phyloP scores from a whole-genome alignment of 352 stramenopile genomes.

The Stramenopiles sp. region DNA sequence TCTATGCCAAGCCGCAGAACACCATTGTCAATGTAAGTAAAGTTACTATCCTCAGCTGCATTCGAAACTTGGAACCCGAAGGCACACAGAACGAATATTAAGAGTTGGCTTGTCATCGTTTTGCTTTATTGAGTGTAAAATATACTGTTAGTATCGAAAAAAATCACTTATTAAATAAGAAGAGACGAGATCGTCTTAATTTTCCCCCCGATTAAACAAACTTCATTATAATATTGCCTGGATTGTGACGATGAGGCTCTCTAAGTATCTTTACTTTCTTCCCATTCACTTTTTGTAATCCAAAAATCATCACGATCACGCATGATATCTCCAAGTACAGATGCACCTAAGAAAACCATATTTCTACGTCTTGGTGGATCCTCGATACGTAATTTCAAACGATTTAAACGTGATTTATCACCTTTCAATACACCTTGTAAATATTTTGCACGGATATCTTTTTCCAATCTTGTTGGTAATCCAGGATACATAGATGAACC shows the following conservation, averaged over 20 bases:
- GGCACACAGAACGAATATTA: too few relatives aligned
- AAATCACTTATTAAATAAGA: too few relatives aligned
- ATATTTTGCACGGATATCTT: slow-evolving; percentile 9
- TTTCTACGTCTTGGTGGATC: slow-evolving; percentile 84
- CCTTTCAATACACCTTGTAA: slow-evolving; percentile 3
- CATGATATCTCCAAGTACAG: slow-evolving; percentile 76
- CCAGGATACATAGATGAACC: background rate
- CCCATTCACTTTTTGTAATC: slow-evolving; percentile 76
- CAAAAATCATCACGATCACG: slow-evolving; percentile 77
- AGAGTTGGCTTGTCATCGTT: too few relatives aligned
- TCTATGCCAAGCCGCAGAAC: background rate
- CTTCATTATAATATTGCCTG: too few relatives aligned
- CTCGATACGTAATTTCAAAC: slow-evolving; percentile 80
- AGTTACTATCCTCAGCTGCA: background rate
- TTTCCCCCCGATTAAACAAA: too few relatives aligned
- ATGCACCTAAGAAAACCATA: slow-evolving; percentile 76
- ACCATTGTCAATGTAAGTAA: background rate
- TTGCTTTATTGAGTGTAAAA: too few relatives aligned
- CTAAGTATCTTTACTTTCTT: too few relatives aligned
- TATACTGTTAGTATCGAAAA: too few relatives aligned
- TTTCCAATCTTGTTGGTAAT: background rate
- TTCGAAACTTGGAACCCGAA: too few relatives aligned
- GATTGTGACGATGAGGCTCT: too few relatives aligned
- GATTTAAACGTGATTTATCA: slow-evolving; percentile 58
- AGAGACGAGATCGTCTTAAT: too few relatives aligned